Conservation (phyloP, 345 rosid genomes). For the Brassica rapa region DNA sequence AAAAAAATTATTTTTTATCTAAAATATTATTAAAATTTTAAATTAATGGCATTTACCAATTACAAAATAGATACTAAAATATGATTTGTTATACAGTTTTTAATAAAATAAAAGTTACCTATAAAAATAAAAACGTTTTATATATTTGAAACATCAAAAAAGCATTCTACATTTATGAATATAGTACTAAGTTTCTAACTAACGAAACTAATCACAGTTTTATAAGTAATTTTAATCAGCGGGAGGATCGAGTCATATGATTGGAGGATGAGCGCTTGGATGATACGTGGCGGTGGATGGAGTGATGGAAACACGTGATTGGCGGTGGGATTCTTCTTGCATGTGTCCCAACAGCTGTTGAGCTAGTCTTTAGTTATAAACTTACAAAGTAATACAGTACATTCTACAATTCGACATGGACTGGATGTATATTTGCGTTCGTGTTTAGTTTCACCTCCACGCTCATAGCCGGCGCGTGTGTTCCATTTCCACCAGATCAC, state of each 20-base stretch:
- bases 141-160: too few relatives aligned
- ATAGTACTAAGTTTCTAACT: background rate
- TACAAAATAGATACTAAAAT: too few relatives aligned
- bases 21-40: too few relatives aligned
- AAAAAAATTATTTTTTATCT: too few relatives aligned
- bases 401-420: background rate
- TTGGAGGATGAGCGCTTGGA: slow-evolving; percentile 9
- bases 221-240: background rate
- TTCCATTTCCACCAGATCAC: background rate
- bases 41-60: too few relatives aligned
- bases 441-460: slow-evolving; percentile 1
- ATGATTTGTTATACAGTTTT: too few relatives aligned
- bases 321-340: slow-evolving; percentile 35
- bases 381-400: background rate
- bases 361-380: background rate
- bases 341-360: slow-evolving; percentile 35
- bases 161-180: too few relatives aligned
- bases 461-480: background rate
- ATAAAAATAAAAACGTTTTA: too few relatives aligned
- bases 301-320: slow-evolving; percentile 32
- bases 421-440: background rate
- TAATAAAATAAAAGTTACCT: too few relatives aligned
- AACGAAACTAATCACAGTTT: background rate
- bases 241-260: slow-evolving; percentile 17
- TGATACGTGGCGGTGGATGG: slow-evolving; percentile 29